Evolutionary conservation across 2,329 filamentous ascomycete genomes (phyloP), one percentile per base, ranked within the genome.

Genomic region (Calonectria multiphialidica): DNA sequence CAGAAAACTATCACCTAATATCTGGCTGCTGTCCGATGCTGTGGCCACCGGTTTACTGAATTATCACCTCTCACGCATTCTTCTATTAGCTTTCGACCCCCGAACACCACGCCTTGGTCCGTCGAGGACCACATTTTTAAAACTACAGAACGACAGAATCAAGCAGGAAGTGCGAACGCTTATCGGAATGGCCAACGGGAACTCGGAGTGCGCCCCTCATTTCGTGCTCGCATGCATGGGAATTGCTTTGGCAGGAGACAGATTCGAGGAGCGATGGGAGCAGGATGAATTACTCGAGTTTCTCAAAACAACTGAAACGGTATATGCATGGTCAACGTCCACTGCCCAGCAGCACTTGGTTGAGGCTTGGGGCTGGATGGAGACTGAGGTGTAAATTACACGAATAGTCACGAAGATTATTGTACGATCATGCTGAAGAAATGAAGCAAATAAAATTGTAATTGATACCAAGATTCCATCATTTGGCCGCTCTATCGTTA

Each of bases 271-370:
- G n/a, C 72, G 76, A 3, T 74, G 72, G 45, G 83, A 85, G 67
- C 83, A 85, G 61, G 79, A 83, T 35, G 82, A 81, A n/a, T 67
- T 85, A 40, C 72, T 83, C 13, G 71, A 74, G 10, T 79, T 85
- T 23, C 74, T 85, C 53, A 72, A 75, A n/a, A 79, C 76, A 49
- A 82, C 81, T 8, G 75, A 79, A 28, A 57, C 61, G 12, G 40
- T 72, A 2, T 64, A 76, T n/a, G 76, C 70, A 1, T 79, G 77
- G 75, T 71, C 71, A 25, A 74, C 67, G 2, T 63, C 67, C 3
- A 55, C 49, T 28, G 67, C 67, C 18, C 75, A 72, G 68, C 49
- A 76, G 15, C 76, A 77, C 50, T 21, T 78, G 15, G 73, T 74
- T 4, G 77, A 78, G 44, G 44, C 74, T 0, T 78, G 77, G 75